Percentiles rank a stretch among this genome's conserved stretches.
Evolutionary conservation across 176 grass and related monocot species (phyloP).

Genomic region (Otatea glauca): DNA sequence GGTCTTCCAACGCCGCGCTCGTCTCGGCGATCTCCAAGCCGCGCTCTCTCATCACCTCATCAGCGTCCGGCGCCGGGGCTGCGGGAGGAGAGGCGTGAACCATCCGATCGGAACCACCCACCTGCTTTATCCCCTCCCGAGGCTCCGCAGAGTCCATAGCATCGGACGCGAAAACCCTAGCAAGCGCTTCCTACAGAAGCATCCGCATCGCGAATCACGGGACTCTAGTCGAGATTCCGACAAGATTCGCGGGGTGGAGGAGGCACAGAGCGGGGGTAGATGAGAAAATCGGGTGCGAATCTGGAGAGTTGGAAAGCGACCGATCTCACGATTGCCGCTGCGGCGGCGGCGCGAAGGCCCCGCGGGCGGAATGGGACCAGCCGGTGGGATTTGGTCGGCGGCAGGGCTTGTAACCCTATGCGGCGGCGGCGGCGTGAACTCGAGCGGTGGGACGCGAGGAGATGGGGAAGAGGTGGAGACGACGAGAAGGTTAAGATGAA

Average conservation of each 20-base stretch:
- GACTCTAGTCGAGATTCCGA: neutral
- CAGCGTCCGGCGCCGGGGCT: neutral
- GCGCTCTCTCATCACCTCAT: slow-evolving; percentile 1
- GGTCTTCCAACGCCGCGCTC: neutral
- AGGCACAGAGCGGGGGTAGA: neutral
- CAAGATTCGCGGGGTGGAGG: neutral
- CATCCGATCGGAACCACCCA: slow-evolving; percentile 20
- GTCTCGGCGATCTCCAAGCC: neutral
- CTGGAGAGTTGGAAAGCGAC: neutral
- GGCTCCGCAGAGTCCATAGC: slow-evolving; percentile 24
- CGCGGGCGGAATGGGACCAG: neutral
- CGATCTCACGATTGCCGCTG: neutral
- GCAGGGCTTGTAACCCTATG: neutral
- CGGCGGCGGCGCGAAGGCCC: neutral
- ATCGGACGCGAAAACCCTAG: slow-evolving; percentile 50
- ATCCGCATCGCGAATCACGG: slow-evolving; percentile 30
- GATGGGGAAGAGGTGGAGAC: neutral
- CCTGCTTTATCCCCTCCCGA: neutral
- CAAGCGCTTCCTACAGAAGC: slow-evolving; percentile 5
- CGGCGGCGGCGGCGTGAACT: neutral
- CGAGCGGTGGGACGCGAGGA: neutral
- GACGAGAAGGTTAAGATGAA: neutral
- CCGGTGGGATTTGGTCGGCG: neutral
- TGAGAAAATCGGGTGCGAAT: slow-evolving; percentile 21
- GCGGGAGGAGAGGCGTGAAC: neutral